Conservation (phyloP, 1,284 basidiomycete genomes). For the Cutaneotrichosporon spelunceum region DNA sequence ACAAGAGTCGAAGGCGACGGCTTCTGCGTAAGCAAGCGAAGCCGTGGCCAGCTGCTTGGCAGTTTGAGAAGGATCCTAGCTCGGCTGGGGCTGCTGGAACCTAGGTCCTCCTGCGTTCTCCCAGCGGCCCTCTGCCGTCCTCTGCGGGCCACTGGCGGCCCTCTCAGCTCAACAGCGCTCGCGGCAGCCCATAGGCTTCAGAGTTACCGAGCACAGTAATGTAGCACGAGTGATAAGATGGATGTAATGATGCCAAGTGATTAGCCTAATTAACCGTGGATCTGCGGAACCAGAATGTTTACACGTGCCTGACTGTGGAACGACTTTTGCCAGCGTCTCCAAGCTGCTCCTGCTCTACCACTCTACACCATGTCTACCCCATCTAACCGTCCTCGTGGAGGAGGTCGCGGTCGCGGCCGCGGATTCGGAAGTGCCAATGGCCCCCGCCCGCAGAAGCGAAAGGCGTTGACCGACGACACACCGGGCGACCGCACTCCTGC, state of each 20-base stretch:
- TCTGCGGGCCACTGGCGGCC: too few relatives aligned
- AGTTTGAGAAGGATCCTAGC: too few relatives aligned
- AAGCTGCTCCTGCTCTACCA: not conserved
- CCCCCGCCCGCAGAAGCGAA: not conserved
- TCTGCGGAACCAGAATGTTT: conserved; percentile 3
- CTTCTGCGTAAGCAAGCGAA: too few relatives aligned
- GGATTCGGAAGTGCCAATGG: not conserved
- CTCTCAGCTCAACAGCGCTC: too few relatives aligned
- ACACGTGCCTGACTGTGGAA: not conserved
- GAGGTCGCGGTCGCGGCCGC: not conserved
- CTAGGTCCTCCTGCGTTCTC: too few relatives aligned
- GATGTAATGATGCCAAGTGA: not conserved
- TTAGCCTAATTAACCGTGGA: not conserved
- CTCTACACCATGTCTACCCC: not conserved
- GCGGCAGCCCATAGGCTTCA: too few relatives aligned
- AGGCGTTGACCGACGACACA: not conserved
- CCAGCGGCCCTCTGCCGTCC: too few relatives aligned
- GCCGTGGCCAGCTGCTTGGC: too few relatives aligned
- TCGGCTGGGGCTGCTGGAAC: too few relatives aligned
- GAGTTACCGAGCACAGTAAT: too few relatives aligned
- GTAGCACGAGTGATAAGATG: not conserved
- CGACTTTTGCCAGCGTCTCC: not conserved
- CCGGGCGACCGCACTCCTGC: conserved; percentile 7
- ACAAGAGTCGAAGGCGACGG: too few relatives aligned
- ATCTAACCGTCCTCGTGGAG: not conserved